Conservation (phyloP, 2,329 filamentous ascomycete genomes). For the Colletotrichum sp. region DNA sequence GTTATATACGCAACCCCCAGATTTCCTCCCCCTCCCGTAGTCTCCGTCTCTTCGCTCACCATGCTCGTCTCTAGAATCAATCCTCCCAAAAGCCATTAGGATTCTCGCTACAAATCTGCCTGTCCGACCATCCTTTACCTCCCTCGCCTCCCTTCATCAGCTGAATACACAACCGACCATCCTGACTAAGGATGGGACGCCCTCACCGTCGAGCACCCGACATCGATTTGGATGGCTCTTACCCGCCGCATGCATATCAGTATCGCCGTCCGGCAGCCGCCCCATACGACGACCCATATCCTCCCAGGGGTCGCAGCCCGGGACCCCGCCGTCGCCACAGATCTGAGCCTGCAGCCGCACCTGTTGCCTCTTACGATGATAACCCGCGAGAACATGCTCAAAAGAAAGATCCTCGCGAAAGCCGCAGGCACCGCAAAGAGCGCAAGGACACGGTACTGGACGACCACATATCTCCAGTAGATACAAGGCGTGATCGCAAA, state of each 20-base stretch:
- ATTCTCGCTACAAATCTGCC: neutral
- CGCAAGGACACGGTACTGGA: neutral
- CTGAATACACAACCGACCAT: neutral
- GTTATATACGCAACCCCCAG: neutral
- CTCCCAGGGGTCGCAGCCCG: slow-evolving; percentile 8
- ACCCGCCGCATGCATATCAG: neutral
- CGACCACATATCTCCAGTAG: neutral
- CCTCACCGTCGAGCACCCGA: neutral
- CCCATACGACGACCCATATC: neutral
- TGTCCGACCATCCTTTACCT: neutral
- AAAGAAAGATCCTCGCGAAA: neutral
- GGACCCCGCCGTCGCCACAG: slow-evolving; percentile 6
- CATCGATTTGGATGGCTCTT: neutral
- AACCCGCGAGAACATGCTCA: neutral
- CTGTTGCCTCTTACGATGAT: neutral
- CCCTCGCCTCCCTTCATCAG: neutral
- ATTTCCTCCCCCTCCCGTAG: neutral
- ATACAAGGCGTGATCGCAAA: neutral
- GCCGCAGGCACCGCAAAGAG: neutral
- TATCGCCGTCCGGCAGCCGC: neutral
- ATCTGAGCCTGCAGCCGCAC: neutral
- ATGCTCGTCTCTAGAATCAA: neutral
- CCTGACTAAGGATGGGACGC: slow-evolving; percentile 1
- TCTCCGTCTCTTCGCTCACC: neutral
- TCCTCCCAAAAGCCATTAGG: neutral